Evolutionary conservation across 1,284 basidiomycete species (phyloP).

Genomic region (Malassezia brasiliensis): DNA sequence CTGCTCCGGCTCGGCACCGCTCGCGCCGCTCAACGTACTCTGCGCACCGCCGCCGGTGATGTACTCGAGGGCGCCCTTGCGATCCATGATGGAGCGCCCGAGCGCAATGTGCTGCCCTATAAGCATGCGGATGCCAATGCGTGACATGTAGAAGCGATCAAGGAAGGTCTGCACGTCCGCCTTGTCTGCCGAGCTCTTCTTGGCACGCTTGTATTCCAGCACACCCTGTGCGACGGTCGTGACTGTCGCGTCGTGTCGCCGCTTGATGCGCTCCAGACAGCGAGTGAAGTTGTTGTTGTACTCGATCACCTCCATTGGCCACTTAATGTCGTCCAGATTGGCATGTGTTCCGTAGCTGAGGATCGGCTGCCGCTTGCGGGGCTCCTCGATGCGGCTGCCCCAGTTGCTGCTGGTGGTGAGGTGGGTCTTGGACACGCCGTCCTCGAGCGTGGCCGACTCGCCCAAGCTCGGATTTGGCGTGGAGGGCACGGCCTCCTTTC

Average conservation of each 20-base stretch:
- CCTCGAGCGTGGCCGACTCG: conserved; percentile 26
- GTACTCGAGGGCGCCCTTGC: background rate
- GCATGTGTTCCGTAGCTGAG: conserved; percentile 66
- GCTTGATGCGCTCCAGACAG: conserved; percentile 79
- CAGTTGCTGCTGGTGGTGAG: conserved; percentile 2
- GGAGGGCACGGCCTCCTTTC: conserved; percentile 13
- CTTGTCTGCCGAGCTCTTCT: conserved; percentile 54
- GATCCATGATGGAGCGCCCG: conserved; percentile 19
- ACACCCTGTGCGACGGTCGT: conserved; percentile 79
- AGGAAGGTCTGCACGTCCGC: conserved; percentile 88
- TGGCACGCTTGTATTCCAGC: conserved; percentile 56
- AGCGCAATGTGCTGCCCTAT: conserved; percentile 48
- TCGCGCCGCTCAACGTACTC: conserved; percentile 14
- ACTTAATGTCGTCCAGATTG: conserved; percentile 57
- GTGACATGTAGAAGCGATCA: conserved; percentile 92
- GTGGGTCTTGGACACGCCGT: conserved; percentile 21
- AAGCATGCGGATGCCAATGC: conserved; percentile 59
- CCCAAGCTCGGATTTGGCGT: conserved; percentile 41
- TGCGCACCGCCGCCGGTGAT: conserved; percentile 15
- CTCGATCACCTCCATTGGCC: conserved; percentile 86
- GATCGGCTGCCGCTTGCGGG: background rate
- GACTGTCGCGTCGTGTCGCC: conserved; percentile 90
- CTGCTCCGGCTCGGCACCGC: conserved; percentile 51
- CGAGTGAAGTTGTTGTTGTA: conserved; percentile 89
- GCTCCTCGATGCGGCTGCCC: background rate